A percentile compares a stretch with the other conserved stretches of the same genome.
These are phyloP conservation scores for Yamadazyma triangularis DNA, from an alignment of 1,139 yeast genomes.

Conservation along the genomic window DNA sequence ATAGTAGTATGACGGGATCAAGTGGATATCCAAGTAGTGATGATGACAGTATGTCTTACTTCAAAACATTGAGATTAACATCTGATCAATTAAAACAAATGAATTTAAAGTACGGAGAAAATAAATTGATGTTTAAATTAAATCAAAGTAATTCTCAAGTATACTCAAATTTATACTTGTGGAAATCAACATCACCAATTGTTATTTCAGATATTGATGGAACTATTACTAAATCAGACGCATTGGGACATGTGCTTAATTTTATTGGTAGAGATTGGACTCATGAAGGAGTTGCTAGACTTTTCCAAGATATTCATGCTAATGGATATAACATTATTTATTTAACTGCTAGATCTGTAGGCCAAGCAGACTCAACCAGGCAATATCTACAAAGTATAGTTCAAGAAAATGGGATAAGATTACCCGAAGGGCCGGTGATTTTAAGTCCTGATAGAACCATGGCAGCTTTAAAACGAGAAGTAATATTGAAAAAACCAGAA, in stretches of 20 bases:
- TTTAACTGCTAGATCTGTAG: constrained; percentile 91
- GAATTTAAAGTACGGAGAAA: constrained; percentile 73
- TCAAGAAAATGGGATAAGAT: constrained; percentile 62
- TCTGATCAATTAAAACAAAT: constrained; percentile 81
- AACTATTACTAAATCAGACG: constrained; percentile 96
- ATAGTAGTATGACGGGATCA: constrained; percentile 5
- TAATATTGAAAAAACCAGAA: constrained; percentile 91
- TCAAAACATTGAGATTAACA: constrained; percentile 85
- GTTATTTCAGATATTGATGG: constrained; percentile 98
- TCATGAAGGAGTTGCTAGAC: constrained; percentile 89
- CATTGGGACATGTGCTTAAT: constrained; percentile 91
- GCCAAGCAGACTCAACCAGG: constrained; percentile 92
- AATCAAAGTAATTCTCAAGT: constrained; percentile 79
- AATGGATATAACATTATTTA: constrained; percentile 95
- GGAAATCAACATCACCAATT: constrained; percentile 84
- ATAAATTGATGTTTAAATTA: constrained; percentile 73
- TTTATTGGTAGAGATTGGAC: constrained; percentile 98
- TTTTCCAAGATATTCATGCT: constrained; percentile 76
- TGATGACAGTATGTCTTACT: constrained; percentile 44
- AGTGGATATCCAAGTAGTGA: too few relatives aligned
- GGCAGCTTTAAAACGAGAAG: constrained; percentile 90
- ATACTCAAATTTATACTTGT: constrained; percentile 68
- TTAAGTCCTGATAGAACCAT: constrained; percentile 94
- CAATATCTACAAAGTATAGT: constrained; percentile 74
- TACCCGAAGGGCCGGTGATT: constrained; percentile 94